Base-by-base conservation (phyloP, 371 early-diverging fungal species). In the Synchytrium microbalum region DNA sequence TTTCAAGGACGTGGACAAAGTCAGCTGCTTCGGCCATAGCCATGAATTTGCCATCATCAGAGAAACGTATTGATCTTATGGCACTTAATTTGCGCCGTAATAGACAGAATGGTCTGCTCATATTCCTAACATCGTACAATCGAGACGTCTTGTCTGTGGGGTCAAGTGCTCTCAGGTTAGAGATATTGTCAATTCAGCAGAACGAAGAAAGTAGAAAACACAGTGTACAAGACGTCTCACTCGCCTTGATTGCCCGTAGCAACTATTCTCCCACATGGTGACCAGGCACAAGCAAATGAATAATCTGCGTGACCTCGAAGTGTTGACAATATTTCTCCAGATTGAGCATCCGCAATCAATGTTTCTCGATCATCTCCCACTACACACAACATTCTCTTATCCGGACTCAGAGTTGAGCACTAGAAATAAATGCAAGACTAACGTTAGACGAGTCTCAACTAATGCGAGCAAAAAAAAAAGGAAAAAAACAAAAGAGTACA, bases 211-310 rank as follows among this genome's bases (percentile, higher is more conserved):
- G n/a, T n/a, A n/a, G n/a, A n/a, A n/a, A n/a, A n/a, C n/a, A n/a
- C n/a, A n/a, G n/a, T n/a, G n/a, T n/a, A n/a, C n/a, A n/a, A n/a
- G n/a, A n/a, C n/a, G n/a, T n/a, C n/a, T n/a, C n/a, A 46, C 59
- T 67, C 0, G 71, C 65, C 92, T 69, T 93, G 93, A 67, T 87
- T 88, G 26, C 92, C 93, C 0, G 93, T 92, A 0, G 88, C 92
- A 58, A 93, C 68, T 24, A 78, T 72, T 3, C 72, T 74, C 5
- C 86, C 87, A 61, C 85, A 81, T 0, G 93, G 92, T 52, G 86
- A 86, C 84, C 91, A 90, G 13, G 87, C 83, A 60, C 88, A 90
- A 0, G 93, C 80, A 73, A 94, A 94, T 0, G 88, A 87, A 67
- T 78, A 89, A 63, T 91, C 92, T 28, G 77, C 64, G 58, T 90